These are phyloP conservation scores for Decorospora gaudefroyi DNA, from an alignment of 2,329 filamentous ascomycete species.

Conservation along the genomic window DNA sequence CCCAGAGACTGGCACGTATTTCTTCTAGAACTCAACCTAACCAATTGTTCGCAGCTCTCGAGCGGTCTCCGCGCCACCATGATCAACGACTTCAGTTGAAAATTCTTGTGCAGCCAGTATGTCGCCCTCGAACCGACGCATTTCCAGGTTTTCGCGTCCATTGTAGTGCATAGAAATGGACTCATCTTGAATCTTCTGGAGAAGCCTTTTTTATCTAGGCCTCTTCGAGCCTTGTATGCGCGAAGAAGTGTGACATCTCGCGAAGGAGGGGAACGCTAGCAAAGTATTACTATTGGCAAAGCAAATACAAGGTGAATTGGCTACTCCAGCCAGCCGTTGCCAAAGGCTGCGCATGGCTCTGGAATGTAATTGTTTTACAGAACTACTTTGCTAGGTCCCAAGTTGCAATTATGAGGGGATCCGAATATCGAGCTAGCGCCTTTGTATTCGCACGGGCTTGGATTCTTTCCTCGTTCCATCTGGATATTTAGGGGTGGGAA, in stretches of 20 bases:
- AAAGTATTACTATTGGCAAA: constrained; percentile 13
- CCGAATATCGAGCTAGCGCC: constrained; percentile 9
- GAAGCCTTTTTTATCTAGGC: constrained; percentile 8
- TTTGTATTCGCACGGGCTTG: constrained; percentile 9
- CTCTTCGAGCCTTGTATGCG: constrained; percentile 4
- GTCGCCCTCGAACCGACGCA: constrained; percentile 17
- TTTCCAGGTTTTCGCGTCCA: constrained; percentile 8
- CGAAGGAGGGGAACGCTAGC: constrained; percentile 12
- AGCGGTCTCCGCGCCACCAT: neutral
- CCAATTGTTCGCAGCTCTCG: constrained; percentile 10
- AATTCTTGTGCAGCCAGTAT: constrained; percentile 14
- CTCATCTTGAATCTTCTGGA: constrained; percentile 16
- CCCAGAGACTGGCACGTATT: constrained; percentile 1
- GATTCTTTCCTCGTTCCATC: constrained; percentile 9
- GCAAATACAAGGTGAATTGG: constrained; percentile 8
- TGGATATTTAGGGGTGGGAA: constrained; percentile 5
- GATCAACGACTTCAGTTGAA: constrained; percentile 1
- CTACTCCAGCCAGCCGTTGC: constrained; percentile 2
- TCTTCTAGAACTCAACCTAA: constrained; percentile 9
- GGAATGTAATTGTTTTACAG: constrained; percentile 5
- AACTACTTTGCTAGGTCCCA: constrained; percentile 15
- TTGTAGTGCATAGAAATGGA: constrained; percentile 11
- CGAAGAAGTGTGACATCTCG: constrained; percentile 14
- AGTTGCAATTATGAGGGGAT: constrained; percentile 8
- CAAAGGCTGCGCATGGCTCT: constrained; percentile 5